phyloP scores from a whole-genome alignment of 257 asterid species.

The Galeopsis tetrahit region DNA sequence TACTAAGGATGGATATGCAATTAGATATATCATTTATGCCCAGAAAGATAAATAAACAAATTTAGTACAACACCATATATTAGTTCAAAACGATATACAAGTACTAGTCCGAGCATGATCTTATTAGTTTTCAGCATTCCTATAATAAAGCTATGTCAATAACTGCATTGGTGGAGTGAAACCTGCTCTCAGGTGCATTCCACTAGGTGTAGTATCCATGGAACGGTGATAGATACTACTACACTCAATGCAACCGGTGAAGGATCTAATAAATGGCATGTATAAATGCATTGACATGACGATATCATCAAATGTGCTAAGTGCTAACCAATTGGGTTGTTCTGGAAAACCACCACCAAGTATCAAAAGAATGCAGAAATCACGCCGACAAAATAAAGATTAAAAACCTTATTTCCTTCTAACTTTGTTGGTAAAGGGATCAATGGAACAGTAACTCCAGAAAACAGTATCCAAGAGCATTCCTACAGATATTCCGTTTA shows the following conservation, averaged over 20 bases:
- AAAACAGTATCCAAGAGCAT: background rate
- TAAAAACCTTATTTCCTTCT: background rate
- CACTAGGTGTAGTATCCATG: too few relatives aligned
- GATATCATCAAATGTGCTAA: background rate
- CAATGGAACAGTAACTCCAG: background rate
- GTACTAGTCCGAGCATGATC: too few relatives aligned
- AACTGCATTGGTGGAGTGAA: too few relatives aligned
- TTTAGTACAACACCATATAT: background rate
- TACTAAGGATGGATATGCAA: background rate
- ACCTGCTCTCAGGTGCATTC: too few relatives aligned
- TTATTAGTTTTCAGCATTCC: too few relatives aligned
- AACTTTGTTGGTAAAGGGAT: background rate
- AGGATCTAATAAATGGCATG: too few relatives aligned
- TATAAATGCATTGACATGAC: too few relatives aligned
- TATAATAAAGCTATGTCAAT: too few relatives aligned
- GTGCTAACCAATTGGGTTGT: background rate
- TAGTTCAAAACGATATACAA: background rate
- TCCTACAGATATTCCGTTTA: background rate
- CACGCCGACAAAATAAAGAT: background rate
- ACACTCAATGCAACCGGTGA: too few relatives aligned
- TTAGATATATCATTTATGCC: background rate
- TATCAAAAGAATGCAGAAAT: conserved; percentile 2
- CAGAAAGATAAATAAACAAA: background rate
- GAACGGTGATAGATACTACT: too few relatives aligned
- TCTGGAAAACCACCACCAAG: background rate